Evolutionary conservation across 352 stramenopile genomes (phyloP).

Genomic region (Pythium dissotocum): DNA sequence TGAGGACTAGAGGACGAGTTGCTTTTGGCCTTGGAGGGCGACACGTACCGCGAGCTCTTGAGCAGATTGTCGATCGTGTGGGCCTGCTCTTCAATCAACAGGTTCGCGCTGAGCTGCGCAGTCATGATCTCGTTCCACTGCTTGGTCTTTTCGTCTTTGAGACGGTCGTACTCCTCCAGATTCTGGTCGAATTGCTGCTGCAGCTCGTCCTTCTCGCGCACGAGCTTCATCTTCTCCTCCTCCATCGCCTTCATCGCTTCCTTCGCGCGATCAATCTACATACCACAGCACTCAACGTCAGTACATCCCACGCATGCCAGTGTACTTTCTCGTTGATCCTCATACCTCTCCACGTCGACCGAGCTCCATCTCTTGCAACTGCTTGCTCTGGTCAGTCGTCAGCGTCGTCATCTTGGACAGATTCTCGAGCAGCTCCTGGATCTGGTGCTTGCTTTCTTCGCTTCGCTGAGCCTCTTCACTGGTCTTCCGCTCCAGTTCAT

Average conservation of each 20-base stretch:
- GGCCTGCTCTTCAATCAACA: conserved; percentile 79
- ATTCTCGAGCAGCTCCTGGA: conserved; percentile 68
- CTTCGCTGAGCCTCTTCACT: conserved; percentile 30
- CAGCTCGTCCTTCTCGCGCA: conserved; percentile 42
- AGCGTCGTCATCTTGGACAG: conserved; percentile 60
- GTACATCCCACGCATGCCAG: no score
- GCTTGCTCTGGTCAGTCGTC: conserved; percentile 65
- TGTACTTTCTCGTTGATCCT: neutral
- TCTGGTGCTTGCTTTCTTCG: conserved; percentile 57
- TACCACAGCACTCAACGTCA: neutral
- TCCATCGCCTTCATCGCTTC: conserved; percentile 40
- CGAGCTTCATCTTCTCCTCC: conserved; percentile 39
- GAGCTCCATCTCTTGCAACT: conserved; percentile 60
- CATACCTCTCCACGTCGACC: conserved; percentile 45
- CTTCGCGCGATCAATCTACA: conserved; percentile 35
- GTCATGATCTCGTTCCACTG: conserved; percentile 75
- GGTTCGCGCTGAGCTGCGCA: conserved; percentile 69
- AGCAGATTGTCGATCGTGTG: conserved; percentile 78
- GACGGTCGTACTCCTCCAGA: conserved; percentile 46
- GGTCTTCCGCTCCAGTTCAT: conserved; percentile 34
- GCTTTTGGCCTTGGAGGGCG: conserved; percentile 35
- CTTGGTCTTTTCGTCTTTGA: conserved; percentile 63
- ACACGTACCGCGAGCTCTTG: conserved; percentile 45
- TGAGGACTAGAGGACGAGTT: conserved; percentile 16
- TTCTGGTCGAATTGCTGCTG: conserved; percentile 46